These are phyloP conservation scores for Arxiozyma slooffiae DNA, from an alignment of 1,139 yeast genomes.

Conservation along the genomic window DNA sequence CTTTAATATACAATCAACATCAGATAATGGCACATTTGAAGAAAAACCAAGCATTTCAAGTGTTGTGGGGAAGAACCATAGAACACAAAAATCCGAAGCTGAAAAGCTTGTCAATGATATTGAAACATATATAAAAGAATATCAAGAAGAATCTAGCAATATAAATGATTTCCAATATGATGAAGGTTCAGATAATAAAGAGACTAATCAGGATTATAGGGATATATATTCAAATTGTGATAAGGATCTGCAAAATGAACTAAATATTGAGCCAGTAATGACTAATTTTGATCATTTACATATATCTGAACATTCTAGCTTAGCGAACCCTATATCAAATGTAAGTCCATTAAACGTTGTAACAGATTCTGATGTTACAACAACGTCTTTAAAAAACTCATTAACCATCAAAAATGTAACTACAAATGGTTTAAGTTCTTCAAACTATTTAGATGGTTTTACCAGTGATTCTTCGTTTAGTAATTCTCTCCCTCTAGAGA, in stretches of 20 bases:
- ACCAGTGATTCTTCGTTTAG: slow-evolving; percentile 20
- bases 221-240: background rate
- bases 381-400: background rate
- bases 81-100: slow-evolving; percentile 27
- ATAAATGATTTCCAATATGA: background rate
- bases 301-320: slow-evolving; percentile 1
- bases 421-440: background rate
- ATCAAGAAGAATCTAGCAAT: slow-evolving; percentile 3
- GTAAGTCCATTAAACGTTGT: slow-evolving; percentile 13
- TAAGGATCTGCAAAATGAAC: background rate
- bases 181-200: background rate
- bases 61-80: slow-evolving; percentile 9
- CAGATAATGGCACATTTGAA: background rate
- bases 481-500: slow-evolving; percentile 8
- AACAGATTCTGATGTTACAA: background rate
- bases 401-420: slow-evolving; percentile 1
- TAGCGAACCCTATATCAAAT: slow-evolving; percentile 10
- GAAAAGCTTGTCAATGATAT: slow-evolving; percentile 29
- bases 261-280: background rate
- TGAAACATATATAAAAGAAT: slow-evolving; percentile 20
- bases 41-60: background rate
- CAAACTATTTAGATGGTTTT: background rate
- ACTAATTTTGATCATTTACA: background rate
- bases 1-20: background rate
- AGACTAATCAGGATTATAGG: background rate